Base-by-base conservation (phyloP, 1,284 basidiomycete species). In the Ustilago trichophora region DNA sequence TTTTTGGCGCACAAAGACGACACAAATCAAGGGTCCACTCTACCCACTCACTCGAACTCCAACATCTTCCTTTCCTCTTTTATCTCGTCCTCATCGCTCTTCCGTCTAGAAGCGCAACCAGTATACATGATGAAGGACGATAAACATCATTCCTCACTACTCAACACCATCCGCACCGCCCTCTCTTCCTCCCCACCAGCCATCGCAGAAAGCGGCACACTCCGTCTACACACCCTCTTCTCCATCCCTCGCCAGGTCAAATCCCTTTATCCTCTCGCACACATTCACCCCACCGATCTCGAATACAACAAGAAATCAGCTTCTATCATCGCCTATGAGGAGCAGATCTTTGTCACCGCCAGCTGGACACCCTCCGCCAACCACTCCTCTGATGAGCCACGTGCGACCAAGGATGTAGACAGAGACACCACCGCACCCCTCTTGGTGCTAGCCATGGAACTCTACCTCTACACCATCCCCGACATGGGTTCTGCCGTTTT, bases 381-480 rank as follows among this genome's bases (percentile, higher is more conserved):
- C 5, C 22, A 10, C 21, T 13, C 27, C 13, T 13, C n/a, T n/a
- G n/a, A n/a, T n/a, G n/a, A n/a, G n/a, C n/a, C n/a, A n/a, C n/a
- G n/a, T n/a, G n/a, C n/a, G n/a, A n/a, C n/a, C n/a, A n/a, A n/a
- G n/a, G n/a, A n/a, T n/a, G n/a, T n/a, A n/a, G n/a, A n/a, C n/a
- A n/a, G n/a, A n/a, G n/a, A n/a, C n/a, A n/a, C n/a, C n/a, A 13
- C 27, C n/a, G 38, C 53, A 15, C 62, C 66, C 3, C 19, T 68
- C 37, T 83, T 91, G 15, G 87, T 92, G 24, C 86, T 88, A 7
- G 95, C 89, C 1, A 86, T 98, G 63, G 92, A 95, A 76, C 90
- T 89, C 0, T 87, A 85, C 51, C 83, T 97, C 26, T 97, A 93
- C 84, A 87, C 88, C 37, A 78, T 91, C 42, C 89, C 90, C 4